A percentile compares a stretch with the other conserved stretches of the same genome.
These are phyloP conservation scores for Hortaea werneckii DNA, from an alignment of 2,329 filamentous ascomycete species.

Conservation along the genomic window DNA sequence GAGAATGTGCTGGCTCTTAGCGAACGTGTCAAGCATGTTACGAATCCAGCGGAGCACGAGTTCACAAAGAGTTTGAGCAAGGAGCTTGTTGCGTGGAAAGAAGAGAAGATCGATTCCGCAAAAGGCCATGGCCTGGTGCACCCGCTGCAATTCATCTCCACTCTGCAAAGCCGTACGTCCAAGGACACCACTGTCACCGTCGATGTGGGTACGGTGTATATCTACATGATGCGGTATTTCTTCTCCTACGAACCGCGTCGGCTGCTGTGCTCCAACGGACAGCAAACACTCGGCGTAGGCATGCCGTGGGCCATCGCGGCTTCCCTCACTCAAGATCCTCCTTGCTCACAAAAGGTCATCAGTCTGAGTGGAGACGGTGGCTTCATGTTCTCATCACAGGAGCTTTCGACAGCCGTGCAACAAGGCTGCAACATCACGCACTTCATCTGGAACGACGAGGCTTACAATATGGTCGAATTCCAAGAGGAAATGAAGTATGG, in stretches of 20 bases:
- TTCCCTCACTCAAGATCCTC: constrained; percentile 33
- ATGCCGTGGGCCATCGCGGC: constrained; percentile 41
- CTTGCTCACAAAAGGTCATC: constrained; percentile 36
- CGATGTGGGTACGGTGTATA: constrained; percentile 41
- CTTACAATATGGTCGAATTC: constrained; percentile 44
- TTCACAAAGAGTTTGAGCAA: constrained; percentile 25
- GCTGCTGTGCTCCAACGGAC: constrained; percentile 39
- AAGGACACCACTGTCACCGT: constrained; percentile 34
- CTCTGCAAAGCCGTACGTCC: constrained; percentile 32
- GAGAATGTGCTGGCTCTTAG: constrained; percentile 32
- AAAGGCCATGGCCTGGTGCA: constrained; percentile 29
- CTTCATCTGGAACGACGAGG: constrained; percentile 42
- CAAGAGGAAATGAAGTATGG: constrained; percentile 43
- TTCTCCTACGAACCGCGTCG: constrained; percentile 35
- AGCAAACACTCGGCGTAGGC: constrained; percentile 41
- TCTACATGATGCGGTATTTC: constrained; percentile 40
- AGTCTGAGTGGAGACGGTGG: constrained; percentile 39
- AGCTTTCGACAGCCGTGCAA: constrained; percentile 37
- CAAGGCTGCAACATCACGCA: constrained; percentile 41
- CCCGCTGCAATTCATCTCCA: constrained; percentile 37
- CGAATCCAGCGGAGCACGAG: constrained; percentile 27
- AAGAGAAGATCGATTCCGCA: constrained; percentile 19
- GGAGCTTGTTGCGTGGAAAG: constrained; percentile 24
- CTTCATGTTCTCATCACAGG: constrained; percentile 41
- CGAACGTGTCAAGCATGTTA: constrained; percentile 23